Percentiles rank a stretch among this genome's conserved stretches.
These are phyloP conservation scores for Neofusicoccum laricinum DNA, from an alignment of 2,329 filamentous ascomycete genomes.

Conservation along the genomic window DNA sequence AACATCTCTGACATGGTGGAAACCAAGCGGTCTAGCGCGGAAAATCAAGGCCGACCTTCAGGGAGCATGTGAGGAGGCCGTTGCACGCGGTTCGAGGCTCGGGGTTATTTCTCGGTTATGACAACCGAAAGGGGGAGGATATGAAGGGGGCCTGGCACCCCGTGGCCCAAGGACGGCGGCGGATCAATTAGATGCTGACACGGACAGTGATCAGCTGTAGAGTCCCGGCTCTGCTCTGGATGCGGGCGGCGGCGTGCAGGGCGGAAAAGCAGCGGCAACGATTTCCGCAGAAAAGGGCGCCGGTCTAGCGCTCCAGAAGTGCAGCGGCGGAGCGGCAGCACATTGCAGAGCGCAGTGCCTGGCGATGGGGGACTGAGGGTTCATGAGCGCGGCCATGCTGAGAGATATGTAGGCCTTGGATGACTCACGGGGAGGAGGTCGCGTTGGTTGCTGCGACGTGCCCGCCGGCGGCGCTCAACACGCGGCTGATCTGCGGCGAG, in stretches of 20 bases:
- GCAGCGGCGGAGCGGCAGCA: neutral
- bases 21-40: neutral
- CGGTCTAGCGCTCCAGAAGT: neutral
- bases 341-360: neutral
- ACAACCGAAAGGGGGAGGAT: neutral
- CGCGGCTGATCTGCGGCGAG: neutral
- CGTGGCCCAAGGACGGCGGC: neutral
- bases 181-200: neutral
- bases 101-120: neutral
- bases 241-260: neutral
- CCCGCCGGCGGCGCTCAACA: neutral
- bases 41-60: neutral
- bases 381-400: neutral
- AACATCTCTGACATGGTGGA: slow-evolving; percentile 27
- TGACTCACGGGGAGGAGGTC: slow-evolving; percentile 4
- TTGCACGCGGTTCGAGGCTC: neutral
- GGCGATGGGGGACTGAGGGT: neutral
- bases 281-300: neutral
- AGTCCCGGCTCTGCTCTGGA: neutral
- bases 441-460: neutral
- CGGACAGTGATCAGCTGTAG: neutral
- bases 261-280: neutral
- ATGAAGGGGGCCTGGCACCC: neutral
- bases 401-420: neutral
- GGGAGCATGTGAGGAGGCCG: neutral